Percentiles rank a stretch among this genome's conserved stretches.
Evolutionary conservation across 2,329 filamentous ascomycete genomes (phyloP).

Genomic region (Trichoderma semiorbis): DNA sequence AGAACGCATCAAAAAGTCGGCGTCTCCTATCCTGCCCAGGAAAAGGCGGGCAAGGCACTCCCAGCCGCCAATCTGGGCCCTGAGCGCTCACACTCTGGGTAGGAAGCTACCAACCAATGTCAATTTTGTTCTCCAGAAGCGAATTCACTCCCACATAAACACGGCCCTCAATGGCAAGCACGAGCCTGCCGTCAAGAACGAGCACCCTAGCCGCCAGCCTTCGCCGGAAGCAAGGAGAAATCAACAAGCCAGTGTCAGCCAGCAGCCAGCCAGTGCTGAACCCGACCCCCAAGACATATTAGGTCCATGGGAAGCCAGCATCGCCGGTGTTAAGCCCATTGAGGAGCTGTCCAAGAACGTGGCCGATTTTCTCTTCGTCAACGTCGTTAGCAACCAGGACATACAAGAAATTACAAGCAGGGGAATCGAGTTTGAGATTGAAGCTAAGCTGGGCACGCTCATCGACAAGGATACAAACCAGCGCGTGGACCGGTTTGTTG

Average conservation of each 20-base stretch:
- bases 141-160: constrained; percentile 28
- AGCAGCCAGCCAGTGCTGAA: constrained; percentile 24
- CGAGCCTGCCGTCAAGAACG: constrained; percentile 29
- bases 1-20: constrained; percentile 25
- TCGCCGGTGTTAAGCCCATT: constrained; percentile 66
- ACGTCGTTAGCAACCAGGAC: constrained; percentile 66
- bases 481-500: constrained; percentile 63
- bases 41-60: constrained; percentile 40
- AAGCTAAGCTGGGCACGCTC: constrained; percentile 86
- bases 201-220: constrained; percentile 41
- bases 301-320: constrained; percentile 62
- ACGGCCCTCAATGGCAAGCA: constrained; percentile 37
- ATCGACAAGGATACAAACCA: constrained; percentile 69
- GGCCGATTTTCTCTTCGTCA: constrained; percentile 75
- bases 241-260: constrained; percentile 25
- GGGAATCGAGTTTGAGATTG: constrained; percentile 80
- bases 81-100: constrained; percentile 35
- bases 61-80: constrained; percentile 49
- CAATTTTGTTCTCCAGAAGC: constrained; percentile 47
- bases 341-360: constrained; percentile 72
- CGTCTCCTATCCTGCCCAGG: constrained; percentile 33
- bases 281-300: constrained; percentile 38
- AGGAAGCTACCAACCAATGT: constrained; percentile 38
- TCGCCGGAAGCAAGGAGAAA: constrained; percentile 45
- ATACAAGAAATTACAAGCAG: constrained; percentile 59